Percentiles rank a stretch among this genome's conserved stretches.
phyloP scores from a whole-genome alignment of 2,329 filamentous ascomycete genomes.

The Ophiosphaerella herpotricha region DNA sequence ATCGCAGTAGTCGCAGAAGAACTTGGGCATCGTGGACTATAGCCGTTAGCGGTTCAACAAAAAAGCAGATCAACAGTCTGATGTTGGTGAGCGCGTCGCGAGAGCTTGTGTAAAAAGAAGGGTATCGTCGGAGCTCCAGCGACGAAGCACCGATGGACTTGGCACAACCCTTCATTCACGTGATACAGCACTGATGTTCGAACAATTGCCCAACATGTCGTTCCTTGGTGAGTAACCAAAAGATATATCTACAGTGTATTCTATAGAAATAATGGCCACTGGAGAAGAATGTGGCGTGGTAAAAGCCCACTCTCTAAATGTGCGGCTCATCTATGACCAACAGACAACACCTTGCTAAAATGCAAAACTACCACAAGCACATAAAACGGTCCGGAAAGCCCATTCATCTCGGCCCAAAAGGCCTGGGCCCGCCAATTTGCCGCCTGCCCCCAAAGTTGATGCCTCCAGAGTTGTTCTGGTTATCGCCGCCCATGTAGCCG shows the following conservation, averaged over 20 bases:
- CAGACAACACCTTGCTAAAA: not conserved
- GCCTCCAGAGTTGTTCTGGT: conserved; percentile 67
- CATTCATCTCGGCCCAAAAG: conserved; percentile 50
- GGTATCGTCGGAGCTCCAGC: conserved; percentile 12
- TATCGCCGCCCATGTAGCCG: conserved; percentile 76
- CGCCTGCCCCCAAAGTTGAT: conserved; percentile 68
- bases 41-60: not conserved
- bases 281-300: too few relatives aligned
- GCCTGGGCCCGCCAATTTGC: conserved; percentile 79
- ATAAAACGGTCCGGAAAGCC: not conserved
- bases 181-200: too few relatives aligned
- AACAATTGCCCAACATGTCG: too few relatives aligned
- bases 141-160: conserved; percentile 17
- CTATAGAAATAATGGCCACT: too few relatives aligned
- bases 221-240: not conserved
- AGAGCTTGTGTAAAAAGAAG: conserved; percentile 24
- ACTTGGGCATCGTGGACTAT: conserved; percentile 27
- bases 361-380: not conserved
- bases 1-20: conserved; percentile 89
- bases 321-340: too few relatives aligned
- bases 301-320: too few relatives aligned
- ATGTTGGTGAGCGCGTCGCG: conserved; percentile 19
- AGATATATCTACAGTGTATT: not conserved
- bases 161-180: not conserved
- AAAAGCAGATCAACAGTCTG: not conserved